Evolutionary conservation across 2,329 filamentous ascomycete genomes (phyloP).

Genomic region (Alternaria sp.): DNA sequence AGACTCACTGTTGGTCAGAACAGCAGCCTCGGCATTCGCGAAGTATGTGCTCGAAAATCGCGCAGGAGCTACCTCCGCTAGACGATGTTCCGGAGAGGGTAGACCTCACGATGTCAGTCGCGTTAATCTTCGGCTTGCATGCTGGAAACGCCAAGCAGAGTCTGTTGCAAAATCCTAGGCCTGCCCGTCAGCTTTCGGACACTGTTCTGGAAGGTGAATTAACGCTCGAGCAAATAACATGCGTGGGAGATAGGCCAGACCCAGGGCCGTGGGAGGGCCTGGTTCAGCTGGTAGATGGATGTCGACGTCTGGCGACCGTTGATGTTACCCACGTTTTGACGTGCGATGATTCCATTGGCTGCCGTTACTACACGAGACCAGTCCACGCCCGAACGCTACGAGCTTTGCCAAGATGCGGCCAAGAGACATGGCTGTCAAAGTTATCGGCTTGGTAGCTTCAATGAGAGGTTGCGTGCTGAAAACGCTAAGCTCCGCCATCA

Average conservation of each 20-base stretch:
- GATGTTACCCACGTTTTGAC: background rate
- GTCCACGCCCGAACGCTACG: background rate
- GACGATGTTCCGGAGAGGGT: background rate
- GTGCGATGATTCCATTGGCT: background rate
- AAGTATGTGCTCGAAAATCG: background rate
- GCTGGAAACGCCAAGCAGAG: background rate
- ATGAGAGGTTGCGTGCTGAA: background rate
- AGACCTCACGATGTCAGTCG: background rate
- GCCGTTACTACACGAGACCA: background rate
- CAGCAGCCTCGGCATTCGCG: background rate
- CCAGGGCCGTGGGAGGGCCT: background rate
- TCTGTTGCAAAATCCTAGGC: background rate
- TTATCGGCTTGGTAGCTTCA: conserved; percentile 8
- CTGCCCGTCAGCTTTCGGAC: background rate
- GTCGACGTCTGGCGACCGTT: background rate
- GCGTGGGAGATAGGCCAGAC: background rate
- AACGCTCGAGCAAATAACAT: background rate
- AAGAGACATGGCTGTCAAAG: background rate
- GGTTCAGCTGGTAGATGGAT: background rate
- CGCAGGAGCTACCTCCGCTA: background rate
- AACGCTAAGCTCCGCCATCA: background rate
- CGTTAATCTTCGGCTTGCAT: background rate
- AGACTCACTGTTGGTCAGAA: background rate
- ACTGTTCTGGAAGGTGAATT: background rate
- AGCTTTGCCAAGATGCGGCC: background rate